Base-by-base conservation (phyloP, 2,329 filamentous ascomycete species). In the Knufia fluminis region DNA sequence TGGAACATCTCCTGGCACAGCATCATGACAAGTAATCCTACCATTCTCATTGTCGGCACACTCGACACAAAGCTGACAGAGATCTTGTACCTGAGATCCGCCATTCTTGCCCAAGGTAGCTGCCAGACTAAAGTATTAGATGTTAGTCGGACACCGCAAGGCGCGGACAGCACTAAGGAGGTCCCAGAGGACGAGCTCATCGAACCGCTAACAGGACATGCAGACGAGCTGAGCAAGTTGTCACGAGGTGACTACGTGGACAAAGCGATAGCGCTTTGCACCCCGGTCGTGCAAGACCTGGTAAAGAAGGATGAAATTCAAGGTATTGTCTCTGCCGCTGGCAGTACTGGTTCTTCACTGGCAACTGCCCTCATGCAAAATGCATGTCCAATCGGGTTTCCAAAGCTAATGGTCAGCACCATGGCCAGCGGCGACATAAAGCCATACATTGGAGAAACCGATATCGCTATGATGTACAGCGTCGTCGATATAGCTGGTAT, bases 351-450 rank as follows among this genome's bases (percentile, higher is more conserved):
- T 0, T 85, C 82, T 0, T 75, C 76, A 2, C 69, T 86, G 9
- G 74, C 75, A 0, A 72, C 81, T 0, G 66, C 73, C 0, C 72
- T 79, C 0, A 85, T 86, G 80, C 70, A 78, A 12, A 65, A 73
- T 1, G 73, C 71, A 0, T 60, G 56, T 48, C 82, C 82, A 0
- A 69, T 86, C 10, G 81, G 81, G 0, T 75, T 86, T 45, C 83
- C 83, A 0, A 86, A 86, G 59, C 56, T 86, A 39, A 80, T 86
- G 46, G 78, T 86, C 2, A 83, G 78, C 19, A 86, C 83, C 0
- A 77, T 86, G 57, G 82, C 82, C 0, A 82, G 78, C 26, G 81
- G 82, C 2, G 78, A 86, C 54, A 79, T 79, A 1, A 73, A 73
- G 0, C 75, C 76, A 0, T 76, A 83, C n/a, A 70, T 86, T 1